A percentile compares a stretch with the other conserved stretches of the same genome.
phyloP scores from a whole-genome alignment of 2,329 filamentous ascomycete genomes.

The Juglanconis oblonga region DNA sequence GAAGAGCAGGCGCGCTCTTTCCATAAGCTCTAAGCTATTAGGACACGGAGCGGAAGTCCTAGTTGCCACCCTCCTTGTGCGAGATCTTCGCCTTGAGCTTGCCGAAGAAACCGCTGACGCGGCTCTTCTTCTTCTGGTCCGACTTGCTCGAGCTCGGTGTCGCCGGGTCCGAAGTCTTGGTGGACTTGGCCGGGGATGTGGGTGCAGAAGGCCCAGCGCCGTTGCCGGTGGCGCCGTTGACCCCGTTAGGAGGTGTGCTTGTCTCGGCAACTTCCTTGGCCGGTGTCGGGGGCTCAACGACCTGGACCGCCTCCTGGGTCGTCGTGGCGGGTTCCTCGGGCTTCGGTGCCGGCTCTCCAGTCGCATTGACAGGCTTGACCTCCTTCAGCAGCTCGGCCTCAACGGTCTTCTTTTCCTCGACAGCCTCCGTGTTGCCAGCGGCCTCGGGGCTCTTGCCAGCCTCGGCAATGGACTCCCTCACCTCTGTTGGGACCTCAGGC shows the following conservation, averaged over 20 bases:
- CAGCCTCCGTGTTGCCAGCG: constrained; percentile 63
- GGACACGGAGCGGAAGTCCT: constrained; percentile 5
- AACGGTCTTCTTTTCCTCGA: constrained; percentile 71
- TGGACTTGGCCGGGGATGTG: constrained; percentile 19
- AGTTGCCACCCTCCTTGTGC: constrained; percentile 25
- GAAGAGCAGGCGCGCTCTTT: constrained; percentile 7
- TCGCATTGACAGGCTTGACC: constrained; percentile 43
- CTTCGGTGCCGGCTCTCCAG: constrained; percentile 25
- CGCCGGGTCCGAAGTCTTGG: constrained; percentile 19
- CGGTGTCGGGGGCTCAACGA: constrained; percentile 17
- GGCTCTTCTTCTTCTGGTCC: constrained; percentile 62
- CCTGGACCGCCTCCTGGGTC: constrained; percentile 24
- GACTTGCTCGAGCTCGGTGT: constrained; percentile 29
- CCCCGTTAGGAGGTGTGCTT: constrained; percentile 18
- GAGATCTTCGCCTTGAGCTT: constrained; percentile 51
- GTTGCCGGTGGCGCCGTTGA: constrained; percentile 16
- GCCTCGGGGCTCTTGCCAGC: constrained; percentile 68
- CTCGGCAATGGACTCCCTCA: constrained; percentile 55
- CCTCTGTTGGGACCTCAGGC: constrained; percentile 51
- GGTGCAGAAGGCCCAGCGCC: constrained; percentile 20
- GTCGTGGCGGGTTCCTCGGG: constrained; percentile 20
- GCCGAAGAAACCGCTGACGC: constrained; percentile 60
- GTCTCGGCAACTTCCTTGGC: constrained; percentile 21
- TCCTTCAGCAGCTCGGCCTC: constrained; percentile 72
- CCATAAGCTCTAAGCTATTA: background rate